Percentiles rank a stretch among this genome's conserved stretches.
Conservation (phyloP, 2,329 filamentous ascomycete genomes). For the Sarocladium strictum region DNA sequence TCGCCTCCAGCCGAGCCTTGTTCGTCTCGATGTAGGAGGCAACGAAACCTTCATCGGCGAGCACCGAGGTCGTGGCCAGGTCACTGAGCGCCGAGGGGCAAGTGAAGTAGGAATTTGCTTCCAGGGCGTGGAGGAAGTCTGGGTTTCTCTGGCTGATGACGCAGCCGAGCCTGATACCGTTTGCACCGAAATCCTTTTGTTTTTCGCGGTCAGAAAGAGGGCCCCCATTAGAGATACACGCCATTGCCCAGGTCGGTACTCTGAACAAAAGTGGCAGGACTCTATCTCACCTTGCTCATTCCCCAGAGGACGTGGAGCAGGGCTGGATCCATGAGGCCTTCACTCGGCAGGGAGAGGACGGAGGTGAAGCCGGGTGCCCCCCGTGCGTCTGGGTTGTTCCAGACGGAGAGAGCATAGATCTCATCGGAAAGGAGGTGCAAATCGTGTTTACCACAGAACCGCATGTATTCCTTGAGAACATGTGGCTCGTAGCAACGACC, state of each 20-base stretch:
- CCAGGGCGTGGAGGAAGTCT: background rate
- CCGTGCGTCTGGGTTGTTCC: slow-evolving; percentile 22
- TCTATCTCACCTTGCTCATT: slow-evolving; percentile 22
- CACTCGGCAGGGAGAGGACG: slow-evolving; percentile 37
- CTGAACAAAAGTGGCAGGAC: too few species aligned
- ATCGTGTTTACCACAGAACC: slow-evolving; percentile 40
- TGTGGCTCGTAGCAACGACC: slow-evolving; percentile 35
- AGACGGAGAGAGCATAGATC: slow-evolving; percentile 49
- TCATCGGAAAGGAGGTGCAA: slow-evolving; percentile 54
- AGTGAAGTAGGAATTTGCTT: background rate
- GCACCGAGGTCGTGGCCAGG: background rate
- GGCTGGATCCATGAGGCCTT: slow-evolving; percentile 38
- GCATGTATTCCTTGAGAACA: slow-evolving; percentile 36
- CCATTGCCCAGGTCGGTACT: too few species aligned
- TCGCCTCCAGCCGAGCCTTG: background rate
- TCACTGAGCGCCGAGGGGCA: background rate
- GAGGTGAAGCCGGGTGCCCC: slow-evolving; percentile 37
- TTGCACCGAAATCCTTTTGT: slow-evolving; percentile 40
- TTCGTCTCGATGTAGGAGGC: background rate
- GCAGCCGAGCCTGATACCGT: slow-evolving; percentile 43
- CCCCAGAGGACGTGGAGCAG: slow-evolving; percentile 47
- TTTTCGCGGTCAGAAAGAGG: background rate
- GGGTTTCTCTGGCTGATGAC: background rate
- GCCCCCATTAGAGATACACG: background rate
- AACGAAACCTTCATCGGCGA: background rate